phyloP scores from a whole-genome alignment of 75 land plant genomes.

The Pinus albicaulis region DNA sequence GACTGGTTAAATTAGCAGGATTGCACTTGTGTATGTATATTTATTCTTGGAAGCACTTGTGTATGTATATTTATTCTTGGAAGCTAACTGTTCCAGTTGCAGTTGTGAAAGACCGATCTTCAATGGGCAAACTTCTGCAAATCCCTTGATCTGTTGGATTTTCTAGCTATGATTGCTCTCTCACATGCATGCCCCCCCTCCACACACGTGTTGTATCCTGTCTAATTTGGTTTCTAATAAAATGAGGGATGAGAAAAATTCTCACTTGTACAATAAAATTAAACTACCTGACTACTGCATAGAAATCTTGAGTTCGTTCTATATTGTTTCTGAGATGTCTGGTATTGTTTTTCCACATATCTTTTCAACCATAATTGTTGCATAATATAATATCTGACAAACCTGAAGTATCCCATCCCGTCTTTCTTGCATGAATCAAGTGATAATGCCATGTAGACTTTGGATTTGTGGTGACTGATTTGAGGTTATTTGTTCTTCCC shows the following conservation, averaged over 20 bases:
- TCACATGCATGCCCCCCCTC: too few relatives aligned
- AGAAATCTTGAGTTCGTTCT: background rate
- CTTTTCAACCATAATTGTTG: background rate
- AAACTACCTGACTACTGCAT: background rate
- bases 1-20: too few relatives aligned
- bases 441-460: background rate
- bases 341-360: too few relatives aligned
- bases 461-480: background rate
- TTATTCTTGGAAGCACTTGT: too few relatives aligned
- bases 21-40: too few relatives aligned
- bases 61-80: too few relatives aligned
- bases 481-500: background rate
- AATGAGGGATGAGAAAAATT: background rate
- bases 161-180: too few relatives aligned
- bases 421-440: too few relatives aligned
- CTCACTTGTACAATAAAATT: background rate
- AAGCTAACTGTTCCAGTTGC: too few relatives aligned
- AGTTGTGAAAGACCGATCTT: too few relatives aligned
- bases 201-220: background rate
- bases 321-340: background rate
- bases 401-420: background rate
- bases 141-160: too few relatives aligned
- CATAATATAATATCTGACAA: background rate
- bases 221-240: background rate
- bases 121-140: too few relatives aligned